Evolutionary conservation across 768 basidiomycete species (phyloP).

Genomic region (Pleurotus platypus): DNA sequence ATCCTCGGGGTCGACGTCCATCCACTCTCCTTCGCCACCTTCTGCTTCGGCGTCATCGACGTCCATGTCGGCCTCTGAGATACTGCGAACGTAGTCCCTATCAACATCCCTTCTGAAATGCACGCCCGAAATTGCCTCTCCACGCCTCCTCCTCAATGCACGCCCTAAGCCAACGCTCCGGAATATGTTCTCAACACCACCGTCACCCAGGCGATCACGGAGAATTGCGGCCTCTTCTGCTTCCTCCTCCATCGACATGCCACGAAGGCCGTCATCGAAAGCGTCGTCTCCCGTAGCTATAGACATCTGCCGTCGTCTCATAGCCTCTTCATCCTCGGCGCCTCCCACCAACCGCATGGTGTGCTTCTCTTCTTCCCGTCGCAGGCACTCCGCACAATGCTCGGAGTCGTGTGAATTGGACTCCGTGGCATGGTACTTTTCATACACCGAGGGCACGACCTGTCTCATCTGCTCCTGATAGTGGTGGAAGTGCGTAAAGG

Average conservation of each 20-base stretch:
- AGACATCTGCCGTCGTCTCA: conserved; percentile 7
- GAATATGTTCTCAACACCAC: background rate
- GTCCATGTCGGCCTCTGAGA: conserved; percentile 15
- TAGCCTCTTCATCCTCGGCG: background rate
- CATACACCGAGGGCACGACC: background rate
- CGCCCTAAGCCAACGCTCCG: background rate
- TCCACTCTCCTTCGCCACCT: conserved; percentile 12
- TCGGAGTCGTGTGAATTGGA: background rate
- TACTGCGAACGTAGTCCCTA: background rate
- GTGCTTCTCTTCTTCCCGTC: conserved; percentile 13
- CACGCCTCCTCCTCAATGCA: background rate
- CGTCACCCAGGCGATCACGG: background rate
- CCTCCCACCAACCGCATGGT: conserved; percentile 10
- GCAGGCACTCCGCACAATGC: background rate
- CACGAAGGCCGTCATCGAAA: conserved; percentile 12
- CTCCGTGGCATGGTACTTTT: conserved; percentile 12
- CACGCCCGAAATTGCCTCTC: background rate
- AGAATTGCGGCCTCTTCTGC: conserved; percentile 12
- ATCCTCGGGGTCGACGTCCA: conserved; percentile 20
- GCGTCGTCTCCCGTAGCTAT: conserved; percentile 16
- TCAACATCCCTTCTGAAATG: background rate
- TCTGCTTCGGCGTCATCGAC: conserved; percentile 22
- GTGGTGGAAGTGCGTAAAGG: too few species aligned
- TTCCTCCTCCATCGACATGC: conserved; percentile 15
- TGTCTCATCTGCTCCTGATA: background rate